Base-by-base conservation (phyloP, 495 filamentous ascomycete genomes). In the Letharia columbiana region DNA sequence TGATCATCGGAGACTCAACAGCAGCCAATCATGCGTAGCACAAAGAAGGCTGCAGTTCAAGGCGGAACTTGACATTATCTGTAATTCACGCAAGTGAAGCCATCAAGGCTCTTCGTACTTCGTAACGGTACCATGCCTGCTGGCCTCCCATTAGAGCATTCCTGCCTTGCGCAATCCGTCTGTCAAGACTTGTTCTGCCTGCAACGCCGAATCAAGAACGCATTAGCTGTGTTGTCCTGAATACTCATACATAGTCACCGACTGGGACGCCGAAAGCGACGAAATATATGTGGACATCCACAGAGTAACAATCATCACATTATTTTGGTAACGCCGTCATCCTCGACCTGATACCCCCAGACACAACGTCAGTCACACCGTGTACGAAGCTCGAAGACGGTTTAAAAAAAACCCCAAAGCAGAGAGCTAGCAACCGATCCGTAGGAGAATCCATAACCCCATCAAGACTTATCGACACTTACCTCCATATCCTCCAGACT, bases 401-500 rank as follows among this genome's bases (percentile, higher is more conserved):
- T 63, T 63, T 57, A 15, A n/a, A 66, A 20, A 59, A 65, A 63
- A n/a, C n/a, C n/a, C 41, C 44, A 60, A 59, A 40, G 52, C 35
- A 60, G 13, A 37, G 1, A 20, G 33, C 54, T 18, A 33, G 31
- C 33, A n/a, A 37, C 2, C 50, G 15, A 6, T 57, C 39, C 47
- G 17, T n/a, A 7, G 6, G 15, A 58, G 40, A 41, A 58, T 33
- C 41, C 15, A 40, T 17, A 33, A 60, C 63, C 35, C 9, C 15
- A 57, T 65, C 17, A 37, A 37, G 54, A 20, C 39, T 33, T 57
- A 61, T 54, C 60, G 41, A 33, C 45, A 88, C 92, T 85, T 73
- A 96, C 92, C 91, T 97, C 92, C 86, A 96, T 94, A 73, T 97
- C 92, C 78, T 97, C 92, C 67, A 97, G 78, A 67, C 91, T 91